Evolutionary conservation across 2,329 filamentous ascomycete species (phyloP).

Genomic region (Thelonectria rubi): DNA sequence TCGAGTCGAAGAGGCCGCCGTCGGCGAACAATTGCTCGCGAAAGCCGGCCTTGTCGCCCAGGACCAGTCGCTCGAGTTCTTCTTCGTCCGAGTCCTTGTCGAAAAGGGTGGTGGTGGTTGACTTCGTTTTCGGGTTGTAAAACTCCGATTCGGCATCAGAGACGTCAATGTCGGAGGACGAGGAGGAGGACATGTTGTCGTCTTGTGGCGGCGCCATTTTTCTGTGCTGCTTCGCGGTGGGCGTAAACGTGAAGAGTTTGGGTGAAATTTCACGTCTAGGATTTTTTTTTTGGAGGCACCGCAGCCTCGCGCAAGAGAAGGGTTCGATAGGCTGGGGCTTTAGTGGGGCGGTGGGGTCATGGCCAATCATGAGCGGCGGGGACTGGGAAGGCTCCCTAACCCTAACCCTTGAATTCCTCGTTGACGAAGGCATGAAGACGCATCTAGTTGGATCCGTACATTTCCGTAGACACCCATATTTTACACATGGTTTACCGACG

Average conservation of each 20-base stretch:
- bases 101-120: constrained; percentile 43
- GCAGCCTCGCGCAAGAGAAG: constrained; percentile 43
- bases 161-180: constrained; percentile 44
- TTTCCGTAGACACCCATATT: not conserved
- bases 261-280: constrained; percentile 35
- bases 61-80: constrained; percentile 86
- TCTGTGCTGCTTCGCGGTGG: constrained; percentile 21
- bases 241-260: constrained; percentile 27
- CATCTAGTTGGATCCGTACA: constrained; percentile 6
- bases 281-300: constrained; percentile 45
- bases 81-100: constrained; percentile 86
- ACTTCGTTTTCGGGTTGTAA: constrained; percentile 42
- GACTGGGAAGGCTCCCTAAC: constrained; percentile 34
- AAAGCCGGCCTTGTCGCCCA: constrained; percentile 88
- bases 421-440: not conserved
- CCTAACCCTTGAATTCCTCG: constrained; percentile 27
- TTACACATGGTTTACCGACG: constrained; percentile 20
- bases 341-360: constrained; percentile 19
- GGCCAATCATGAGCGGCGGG: constrained; percentile 31
- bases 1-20: constrained; percentile 51
- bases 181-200: constrained; percentile 39
- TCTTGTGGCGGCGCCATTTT: constrained; percentile 48
- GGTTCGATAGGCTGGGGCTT: constrained; percentile 28
- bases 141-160: constrained; percentile 44
- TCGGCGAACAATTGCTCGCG: constrained; percentile 73